Base-by-base conservation (phyloP, 352 stramenopile genomes). In the Pseudoperonospora humuli region DNA sequence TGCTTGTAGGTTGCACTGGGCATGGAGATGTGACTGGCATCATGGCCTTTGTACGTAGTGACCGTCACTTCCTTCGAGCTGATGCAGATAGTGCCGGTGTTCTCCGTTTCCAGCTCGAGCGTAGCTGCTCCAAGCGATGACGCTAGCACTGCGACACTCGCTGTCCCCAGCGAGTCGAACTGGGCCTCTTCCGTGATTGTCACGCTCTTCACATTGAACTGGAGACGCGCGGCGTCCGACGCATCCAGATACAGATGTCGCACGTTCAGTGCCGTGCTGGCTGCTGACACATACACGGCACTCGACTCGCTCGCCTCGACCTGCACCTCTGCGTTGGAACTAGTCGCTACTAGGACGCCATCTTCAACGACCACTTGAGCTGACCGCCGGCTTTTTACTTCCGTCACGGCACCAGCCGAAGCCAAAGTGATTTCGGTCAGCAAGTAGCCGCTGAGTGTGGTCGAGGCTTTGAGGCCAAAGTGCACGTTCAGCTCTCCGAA, bases 391-490 rank as follows among this genome's bases (percentile, higher is more conserved):
- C 38, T 67, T 37, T 61, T 50, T 15, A 70, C 39, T 28, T 67
- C 44, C 26, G 37, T 64, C 35, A 70, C 54, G 36, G 44, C 23
- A 7, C 45, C 47, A 7, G 18, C 48, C 10, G 54, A 51, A 24
- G 51, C 35, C 28, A 70, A 29, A 29, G 56, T 43, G 20, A 70
- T 51, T 39, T 70, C 61, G 0, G 56, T 70, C 26, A 70, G 45
- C 24, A 67, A 21, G 28, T 67, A 64, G 5, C 58, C 58, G 15
- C 31, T 58, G 8, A 54, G 33, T 2, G 44, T 54, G 3, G 49
- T 35, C 4, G 37, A 38, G 5, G 51, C 40, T 17, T 24, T 62
- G 43, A 45, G 67, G 19, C 42, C 41, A 7, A 61, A 40, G 26
- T 31, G 33, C 11, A 67, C 53, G 34, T 57, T 46, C 19, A 70